These are phyloP conservation scores for Aspergillus floridensis DNA, from an alignment of 2,329 filamentous ascomycete genomes.

Conservation along the genomic window DNA sequence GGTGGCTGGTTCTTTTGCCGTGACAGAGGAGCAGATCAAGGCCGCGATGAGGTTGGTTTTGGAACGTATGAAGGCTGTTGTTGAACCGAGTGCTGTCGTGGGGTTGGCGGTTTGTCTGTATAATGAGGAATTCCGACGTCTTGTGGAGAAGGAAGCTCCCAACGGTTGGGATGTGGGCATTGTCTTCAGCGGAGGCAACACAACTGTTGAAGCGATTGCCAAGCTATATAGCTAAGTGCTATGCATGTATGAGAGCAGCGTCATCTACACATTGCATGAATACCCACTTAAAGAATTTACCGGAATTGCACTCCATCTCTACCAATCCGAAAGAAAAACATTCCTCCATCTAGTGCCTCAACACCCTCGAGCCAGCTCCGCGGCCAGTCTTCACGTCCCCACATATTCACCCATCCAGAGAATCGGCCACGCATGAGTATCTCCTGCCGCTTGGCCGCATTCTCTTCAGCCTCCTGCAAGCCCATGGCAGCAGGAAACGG, in stretches of 20 bases:
- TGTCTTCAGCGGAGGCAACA: slow-evolving; percentile 64
- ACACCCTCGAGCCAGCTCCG: slow-evolving; percentile 28
- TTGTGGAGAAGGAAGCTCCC: slow-evolving; percentile 63
- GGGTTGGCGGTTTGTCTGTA: slow-evolving; percentile 77
- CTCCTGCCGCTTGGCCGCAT: slow-evolving; percentile 36
- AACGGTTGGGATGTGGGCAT: slow-evolving; percentile 70
- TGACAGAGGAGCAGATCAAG: slow-evolving; percentile 78
- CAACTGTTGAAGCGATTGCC: slow-evolving; percentile 59
- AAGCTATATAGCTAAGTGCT: slow-evolving; percentile 47
- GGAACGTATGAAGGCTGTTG: slow-evolving; percentile 84
- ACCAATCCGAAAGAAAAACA: slow-evolving; percentile 31
- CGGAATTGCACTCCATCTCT: slow-evolving; percentile 24
- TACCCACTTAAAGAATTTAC: slow-evolving; percentile 1
- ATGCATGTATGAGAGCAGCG: background rate
- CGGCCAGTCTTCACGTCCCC: slow-evolving; percentile 37
- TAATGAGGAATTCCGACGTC: slow-evolving; percentile 74
- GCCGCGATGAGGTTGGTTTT: slow-evolving; percentile 72
- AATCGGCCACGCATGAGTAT: slow-evolving; percentile 36
- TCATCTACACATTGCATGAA: background rate
- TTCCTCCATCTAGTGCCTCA: slow-evolving; percentile 27
- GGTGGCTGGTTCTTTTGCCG: slow-evolving; percentile 68
- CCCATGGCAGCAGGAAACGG: slow-evolving; percentile 37
- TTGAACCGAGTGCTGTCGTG: slow-evolving; percentile 88
- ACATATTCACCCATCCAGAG: slow-evolving; percentile 38
- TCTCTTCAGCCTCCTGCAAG: slow-evolving; percentile 31